These are phyloP conservation scores for Hippophae tibetana DNA, from an alignment of 306 rosid species.

Conservation along the genomic window DNA sequence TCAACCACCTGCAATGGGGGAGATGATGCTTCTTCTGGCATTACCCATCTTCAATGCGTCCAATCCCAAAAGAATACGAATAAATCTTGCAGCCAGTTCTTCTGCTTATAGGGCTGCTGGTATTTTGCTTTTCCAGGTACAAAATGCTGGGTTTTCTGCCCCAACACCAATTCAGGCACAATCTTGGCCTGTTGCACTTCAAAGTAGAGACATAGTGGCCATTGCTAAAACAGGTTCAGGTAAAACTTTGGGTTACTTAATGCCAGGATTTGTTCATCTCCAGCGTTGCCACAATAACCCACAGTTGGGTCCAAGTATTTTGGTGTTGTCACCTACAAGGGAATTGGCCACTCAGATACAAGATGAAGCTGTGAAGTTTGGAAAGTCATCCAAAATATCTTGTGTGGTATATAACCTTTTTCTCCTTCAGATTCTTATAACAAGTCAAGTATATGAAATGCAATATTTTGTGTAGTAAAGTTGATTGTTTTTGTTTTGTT, in stretches of 20 bases:
- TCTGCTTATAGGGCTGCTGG: constrained; percentile 47
- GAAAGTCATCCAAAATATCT: constrained; percentile 70
- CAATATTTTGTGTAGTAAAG: neutral
- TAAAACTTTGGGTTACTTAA: constrained; percentile 90
- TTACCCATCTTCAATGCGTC: constrained; percentile 44
- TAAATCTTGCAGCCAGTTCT: constrained; percentile 18
- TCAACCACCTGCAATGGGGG: constrained; percentile 89
- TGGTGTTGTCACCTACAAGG: constrained; percentile 94
- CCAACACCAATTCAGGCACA: constrained; percentile 99
- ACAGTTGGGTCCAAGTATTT: constrained; percentile 66
- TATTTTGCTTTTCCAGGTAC: constrained; percentile 84
- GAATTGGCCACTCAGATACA: constrained; percentile 97
- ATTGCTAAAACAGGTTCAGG: constrained; percentile 99
- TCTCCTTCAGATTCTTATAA: too few relatives aligned
- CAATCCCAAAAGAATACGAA: constrained; percentile 33
- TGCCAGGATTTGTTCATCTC: constrained; percentile 85
- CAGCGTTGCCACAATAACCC: constrained; percentile 62
- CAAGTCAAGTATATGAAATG: too few relatives aligned
- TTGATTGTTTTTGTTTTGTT: neutral
- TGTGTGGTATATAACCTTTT: constrained; percentile 50
- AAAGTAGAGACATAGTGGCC: constrained; percentile 91
- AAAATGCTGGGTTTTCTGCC: constrained; percentile 89
- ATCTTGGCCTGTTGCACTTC: constrained; percentile 99
- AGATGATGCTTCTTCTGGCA: constrained; percentile 83
- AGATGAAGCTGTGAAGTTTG: constrained; percentile 96